Percentiles rank a stretch among this genome's conserved stretches.
These are phyloP conservation scores for Graphium sp. DNA, from an alignment of 2,329 filamentous ascomycete species.

Conservation along the genomic window DNA sequence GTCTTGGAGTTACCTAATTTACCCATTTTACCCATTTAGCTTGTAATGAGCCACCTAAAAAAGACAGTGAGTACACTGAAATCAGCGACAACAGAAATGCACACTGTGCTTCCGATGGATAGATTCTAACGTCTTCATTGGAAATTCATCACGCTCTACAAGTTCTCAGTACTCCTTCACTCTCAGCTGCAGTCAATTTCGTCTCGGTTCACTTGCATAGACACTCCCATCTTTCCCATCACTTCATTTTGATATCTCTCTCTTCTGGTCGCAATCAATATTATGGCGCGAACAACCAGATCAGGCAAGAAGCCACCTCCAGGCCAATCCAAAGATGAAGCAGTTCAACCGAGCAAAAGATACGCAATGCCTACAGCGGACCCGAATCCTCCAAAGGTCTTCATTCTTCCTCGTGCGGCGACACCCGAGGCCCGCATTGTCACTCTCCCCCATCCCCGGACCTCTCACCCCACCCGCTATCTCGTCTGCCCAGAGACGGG, in stretches of 20 bases:
- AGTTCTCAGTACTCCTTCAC: too few relatives aligned
- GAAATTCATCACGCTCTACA: too few relatives aligned
- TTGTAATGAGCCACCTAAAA: too few relatives aligned
- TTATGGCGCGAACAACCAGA: conserved; percentile 35
- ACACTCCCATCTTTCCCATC: neutral
- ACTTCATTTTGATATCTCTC: neutral
- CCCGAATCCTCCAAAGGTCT: conserved; percentile 32
- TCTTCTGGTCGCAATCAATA: neutral
- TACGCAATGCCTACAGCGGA: conserved; percentile 22
- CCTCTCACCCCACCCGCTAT: conserved; percentile 36
- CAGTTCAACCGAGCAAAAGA: conserved; percentile 17
- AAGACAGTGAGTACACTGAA: too few relatives aligned
- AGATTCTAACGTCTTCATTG: too few relatives aligned
- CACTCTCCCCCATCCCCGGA: conserved; percentile 41
- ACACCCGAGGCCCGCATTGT: conserved; percentile 38
- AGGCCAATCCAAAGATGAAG: conserved; percentile 10
- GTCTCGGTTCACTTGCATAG: too few relatives aligned
- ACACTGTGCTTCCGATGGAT: too few relatives aligned
- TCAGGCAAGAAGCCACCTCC: conserved; percentile 18
- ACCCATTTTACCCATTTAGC: too few relatives aligned
- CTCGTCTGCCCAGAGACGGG: conserved; percentile 44
- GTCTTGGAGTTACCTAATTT: too few relatives aligned
- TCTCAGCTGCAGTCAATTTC: too few relatives aligned
- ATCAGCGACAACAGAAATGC: too few relatives aligned
- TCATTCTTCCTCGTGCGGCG: conserved; percentile 42